These are phyloP conservation scores for Caloboletus firmus DNA, from an alignment of 1,284 basidiomycete genomes.

Conservation along the genomic window DNA sequence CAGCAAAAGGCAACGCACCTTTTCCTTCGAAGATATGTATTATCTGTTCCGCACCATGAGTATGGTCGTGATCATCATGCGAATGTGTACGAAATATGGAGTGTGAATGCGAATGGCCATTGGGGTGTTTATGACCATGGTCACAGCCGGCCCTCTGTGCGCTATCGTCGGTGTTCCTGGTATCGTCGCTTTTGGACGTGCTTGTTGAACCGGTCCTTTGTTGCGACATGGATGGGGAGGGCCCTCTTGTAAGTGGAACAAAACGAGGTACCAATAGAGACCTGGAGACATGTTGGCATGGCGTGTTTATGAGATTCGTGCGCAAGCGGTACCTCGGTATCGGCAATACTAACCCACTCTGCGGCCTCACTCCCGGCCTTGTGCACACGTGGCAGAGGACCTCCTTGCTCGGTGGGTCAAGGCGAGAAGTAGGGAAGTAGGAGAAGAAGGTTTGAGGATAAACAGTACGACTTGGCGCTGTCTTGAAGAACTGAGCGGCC, in stretches of 20 bases:
- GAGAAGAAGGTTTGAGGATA: not conserved
- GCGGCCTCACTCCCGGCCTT: not conserved
- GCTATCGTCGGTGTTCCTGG: constrained; percentile 1
- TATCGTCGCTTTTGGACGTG: constrained; percentile 9
- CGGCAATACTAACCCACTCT: constrained; percentile 1
- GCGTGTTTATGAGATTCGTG: constrained; percentile 5
- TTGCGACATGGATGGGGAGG: constrained; percentile 34
- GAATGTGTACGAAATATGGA: constrained; percentile 67
- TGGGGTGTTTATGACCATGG: constrained; percentile 18
- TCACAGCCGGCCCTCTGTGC: not conserved
- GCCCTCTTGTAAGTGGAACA: not conserved
- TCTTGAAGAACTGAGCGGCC: constrained; percentile 9
- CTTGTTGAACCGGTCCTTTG: constrained; percentile 37
- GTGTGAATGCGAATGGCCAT: constrained; percentile 48
- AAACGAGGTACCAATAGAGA: not conserved
- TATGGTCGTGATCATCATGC: constrained; percentile 63
- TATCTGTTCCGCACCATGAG: constrained; percentile 70
- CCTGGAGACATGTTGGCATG: constrained; percentile 18
- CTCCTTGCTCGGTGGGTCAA: not conserved
- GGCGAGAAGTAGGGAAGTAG: not conserved
- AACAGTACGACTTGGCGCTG: constrained; percentile 1
- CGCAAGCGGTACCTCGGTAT: constrained; percentile 14
- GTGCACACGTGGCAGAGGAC: not conserved
- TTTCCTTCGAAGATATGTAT: constrained; percentile 68
- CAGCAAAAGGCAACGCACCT: constrained; percentile 43